A percentile compares a stretch with the other conserved stretches of the same genome.
These are phyloP conservation scores for Gossypium stocksii DNA, from an alignment of 345 rosid genomes.

Conservation along the genomic window DNA sequence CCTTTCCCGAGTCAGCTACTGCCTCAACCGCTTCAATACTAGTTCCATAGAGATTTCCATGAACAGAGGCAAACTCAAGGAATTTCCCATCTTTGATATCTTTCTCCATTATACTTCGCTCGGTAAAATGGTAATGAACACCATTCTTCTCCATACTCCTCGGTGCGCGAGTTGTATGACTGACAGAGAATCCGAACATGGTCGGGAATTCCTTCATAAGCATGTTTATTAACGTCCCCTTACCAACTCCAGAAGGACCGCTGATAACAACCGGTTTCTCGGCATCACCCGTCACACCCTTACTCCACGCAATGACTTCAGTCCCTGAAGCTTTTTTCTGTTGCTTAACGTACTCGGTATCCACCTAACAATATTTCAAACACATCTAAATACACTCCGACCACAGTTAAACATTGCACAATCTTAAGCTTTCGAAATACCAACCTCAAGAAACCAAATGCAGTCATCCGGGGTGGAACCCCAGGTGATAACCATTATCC, in stretches of 20 bases:
- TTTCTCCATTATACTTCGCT: slow-evolving; percentile 68
- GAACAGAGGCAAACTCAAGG: slow-evolving; percentile 91
- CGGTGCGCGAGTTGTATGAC: slow-evolving; percentile 88
- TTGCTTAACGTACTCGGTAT: slow-evolving; percentile 57
- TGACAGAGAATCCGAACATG: slow-evolving; percentile 81
- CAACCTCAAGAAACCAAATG: slow-evolving; percentile 94
- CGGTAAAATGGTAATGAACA: slow-evolving; percentile 73
- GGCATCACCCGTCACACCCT: slow-evolving; percentile 59
- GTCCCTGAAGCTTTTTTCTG: slow-evolving; percentile 35
- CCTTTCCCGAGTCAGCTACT: slow-evolving; percentile 91
- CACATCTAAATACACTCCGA: not conserved
- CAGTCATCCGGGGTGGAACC: slow-evolving; percentile 65
- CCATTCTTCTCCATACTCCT: slow-evolving; percentile 64
- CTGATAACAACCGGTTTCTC: slow-evolving; percentile 78
- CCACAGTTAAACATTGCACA: not conserved
- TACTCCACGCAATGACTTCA: slow-evolving; percentile 88
- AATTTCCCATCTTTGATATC: slow-evolving; percentile 75
- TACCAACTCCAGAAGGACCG: slow-evolving; percentile 94
- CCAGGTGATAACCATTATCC: slow-evolving; percentile 65
- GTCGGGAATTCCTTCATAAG: slow-evolving; percentile 78
- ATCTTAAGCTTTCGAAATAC: slow-evolving; percentile 21
- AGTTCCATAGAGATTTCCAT: slow-evolving; percentile 84
- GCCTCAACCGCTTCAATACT: slow-evolving; percentile 89
- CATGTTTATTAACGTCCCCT: slow-evolving; percentile 68
- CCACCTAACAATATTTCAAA: slow-evolving; percentile 42